Base-by-base conservation (phyloP, 2,329 filamentous ascomycete species). In the Penicillium sclerotiorum region DNA sequence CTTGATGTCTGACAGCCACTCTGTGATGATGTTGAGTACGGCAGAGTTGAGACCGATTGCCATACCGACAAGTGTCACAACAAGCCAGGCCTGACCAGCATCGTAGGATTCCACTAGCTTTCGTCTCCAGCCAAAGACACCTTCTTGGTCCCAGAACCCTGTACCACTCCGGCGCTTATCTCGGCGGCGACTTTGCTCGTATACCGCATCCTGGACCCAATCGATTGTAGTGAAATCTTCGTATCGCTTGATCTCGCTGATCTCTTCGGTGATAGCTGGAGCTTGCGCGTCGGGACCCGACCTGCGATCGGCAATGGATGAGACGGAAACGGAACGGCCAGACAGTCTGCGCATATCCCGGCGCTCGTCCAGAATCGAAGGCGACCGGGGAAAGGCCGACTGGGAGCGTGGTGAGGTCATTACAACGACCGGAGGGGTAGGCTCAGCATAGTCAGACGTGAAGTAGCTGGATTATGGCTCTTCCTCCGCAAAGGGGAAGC, bases 141-240 rank as follows among this genome's bases (percentile, higher is more conserved):
- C 82, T 52, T 81, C 77, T 47, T 83, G 80, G 55, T 90, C 85
- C 71, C 89, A 88, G 53, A 89, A 84, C 33, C 87, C 85, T 2
- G 83, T 85, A 6, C 86, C 84, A 62, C 87, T 85, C 69, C 85
- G 86, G 63, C 89, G 83, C 60, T 88, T 82, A 40, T 88, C 82
- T 63, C 89, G 89, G 54, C 93, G 85, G 47, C 92, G 84, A 39
- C 89, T 78, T 68, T 95, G 90, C 70, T 96, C 94, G 57, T 92
- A 87, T 27, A 91, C 88, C 9, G 93, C 92, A 81, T 99, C 94
- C 71, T 99, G 93, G 0, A 99, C 93, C 94, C 94, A 99, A 73
- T 99, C 94, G 83, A 79, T 76, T 1, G 94, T 99, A 5, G 92
- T 96, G 69, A 99, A 99, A 74, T 99, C 94, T 81, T 96, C 94